Percentiles rank a stretch among this genome's conserved stretches.
Evolutionary conservation across 257 asterid species (phyloP).

Genomic region (Marsdenia floribunda): DNA sequence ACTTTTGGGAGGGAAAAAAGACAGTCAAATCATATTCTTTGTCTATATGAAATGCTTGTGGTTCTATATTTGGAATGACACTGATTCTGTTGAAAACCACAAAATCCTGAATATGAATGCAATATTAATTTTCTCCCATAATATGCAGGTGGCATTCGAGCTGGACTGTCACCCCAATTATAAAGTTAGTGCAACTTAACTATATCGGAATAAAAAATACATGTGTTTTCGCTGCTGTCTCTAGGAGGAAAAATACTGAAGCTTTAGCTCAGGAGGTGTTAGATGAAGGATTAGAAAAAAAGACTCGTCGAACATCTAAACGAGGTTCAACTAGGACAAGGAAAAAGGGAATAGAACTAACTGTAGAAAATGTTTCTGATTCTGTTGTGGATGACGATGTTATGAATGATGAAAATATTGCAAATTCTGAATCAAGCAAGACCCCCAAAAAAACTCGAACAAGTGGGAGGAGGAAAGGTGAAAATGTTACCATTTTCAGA

Average conservation of each 20-base stretch:
- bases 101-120: not conserved
- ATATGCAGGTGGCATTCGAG: conserved; percentile 53
- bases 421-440: conserved; percentile 35
- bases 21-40: not conserved
- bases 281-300: conserved; percentile 46
- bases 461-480: conserved; percentile 63
- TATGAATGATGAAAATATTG: conserved; percentile 34
- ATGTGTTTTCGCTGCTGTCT: conserved; percentile 47
- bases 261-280: conserved; percentile 37
- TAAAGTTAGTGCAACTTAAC: conserved; percentile 44
- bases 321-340: conserved; percentile 47
- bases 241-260: conserved; percentile 34
- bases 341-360: conserved; percentile 35
- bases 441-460: conserved; percentile 35
- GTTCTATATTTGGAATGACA: not conserved
- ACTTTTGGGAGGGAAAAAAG: not conserved
- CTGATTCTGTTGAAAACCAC: not conserved
- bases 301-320: conserved; percentile 39
- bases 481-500: conserved; percentile 1
- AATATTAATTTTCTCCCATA: conserved; percentile 9
- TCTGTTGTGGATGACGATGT: conserved; percentile 22
- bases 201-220: conserved; percentile 32
- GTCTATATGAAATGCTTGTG: not conserved
- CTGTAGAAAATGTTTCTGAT: conserved; percentile 31
- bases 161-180: conserved; percentile 31